A percentile compares a stretch with the other conserved stretches of the same genome.
These are phyloP conservation scores for Backusella tarrabulga DNA, from an alignment of 192 early-diverging fungal species.

Conservation along the genomic window DNA sequence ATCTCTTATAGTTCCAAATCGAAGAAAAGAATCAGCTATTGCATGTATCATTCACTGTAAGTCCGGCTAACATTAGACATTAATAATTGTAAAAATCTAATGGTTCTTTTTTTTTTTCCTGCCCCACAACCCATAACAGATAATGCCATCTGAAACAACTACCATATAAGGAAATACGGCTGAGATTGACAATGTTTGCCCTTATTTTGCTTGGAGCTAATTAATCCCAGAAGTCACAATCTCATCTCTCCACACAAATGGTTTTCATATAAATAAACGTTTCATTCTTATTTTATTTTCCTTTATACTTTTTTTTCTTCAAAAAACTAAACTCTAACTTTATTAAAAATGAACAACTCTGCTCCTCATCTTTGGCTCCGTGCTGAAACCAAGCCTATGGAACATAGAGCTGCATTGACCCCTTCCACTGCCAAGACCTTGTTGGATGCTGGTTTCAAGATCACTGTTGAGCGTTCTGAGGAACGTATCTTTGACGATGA, in stretches of 20 bases:
- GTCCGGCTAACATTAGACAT: neutral
- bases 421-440: constrained; percentile 81
- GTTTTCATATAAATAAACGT: neutral
- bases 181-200: constrained; percentile 6
- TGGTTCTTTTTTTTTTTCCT: neutral
- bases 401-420: constrained; percentile 91
- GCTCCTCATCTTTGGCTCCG: constrained; percentile 84
- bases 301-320: neutral
- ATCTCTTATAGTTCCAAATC: constrained; percentile 4
- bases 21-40: neutral
- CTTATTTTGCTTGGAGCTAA: neutral
- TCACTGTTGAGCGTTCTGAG: constrained; percentile 83
- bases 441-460: constrained; percentile 77
- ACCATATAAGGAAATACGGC: constrained; percentile 12
- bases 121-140: neutral
- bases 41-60: constrained; percentile 11
- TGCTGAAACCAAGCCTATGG: constrained; percentile 97
- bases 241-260: neutral
- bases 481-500: constrained; percentile 87
- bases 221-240: constrained; percentile 1
- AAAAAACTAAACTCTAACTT: neutral
- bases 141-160: constrained; percentile 15
- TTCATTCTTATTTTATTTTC: constrained; percentile 3
- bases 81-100: neutral
- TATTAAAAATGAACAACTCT: neutral